phyloP scores from a whole-genome alignment of 495 filamentous ascomycete species.

The Rusavskia elegans region DNA sequence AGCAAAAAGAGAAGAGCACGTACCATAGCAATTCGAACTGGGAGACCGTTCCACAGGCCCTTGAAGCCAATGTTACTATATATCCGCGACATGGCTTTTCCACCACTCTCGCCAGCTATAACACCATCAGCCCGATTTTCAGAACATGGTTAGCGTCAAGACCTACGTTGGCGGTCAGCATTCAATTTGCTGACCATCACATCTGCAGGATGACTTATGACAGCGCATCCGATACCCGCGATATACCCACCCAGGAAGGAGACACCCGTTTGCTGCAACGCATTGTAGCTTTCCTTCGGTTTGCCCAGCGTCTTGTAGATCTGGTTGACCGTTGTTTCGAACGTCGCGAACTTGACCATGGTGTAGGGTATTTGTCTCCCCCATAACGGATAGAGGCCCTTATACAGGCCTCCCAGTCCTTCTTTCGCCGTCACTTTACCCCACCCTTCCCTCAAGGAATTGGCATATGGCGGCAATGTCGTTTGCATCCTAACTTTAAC shows the following conservation, averaged over 20 bases:
- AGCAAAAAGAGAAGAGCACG: constrained; percentile 22
- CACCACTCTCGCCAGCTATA: constrained; percentile 45
- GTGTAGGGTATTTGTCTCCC: constrained; percentile 59
- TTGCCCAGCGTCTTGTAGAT: constrained; percentile 49
- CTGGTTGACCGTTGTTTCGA: constrained; percentile 48
- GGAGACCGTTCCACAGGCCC: constrained; percentile 55
- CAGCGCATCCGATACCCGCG: constrained; percentile 53
- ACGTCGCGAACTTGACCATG: constrained; percentile 64
- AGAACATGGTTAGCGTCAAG: too few species aligned
- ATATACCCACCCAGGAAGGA: constrained; percentile 58
- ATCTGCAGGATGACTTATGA: constrained; percentile 49
- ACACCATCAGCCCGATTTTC: background rate
- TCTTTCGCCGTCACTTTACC: constrained; percentile 42
- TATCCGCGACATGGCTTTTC: constrained; percentile 44
- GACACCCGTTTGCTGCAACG: constrained; percentile 50
- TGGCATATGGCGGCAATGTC: constrained; percentile 48
- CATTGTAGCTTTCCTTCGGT: constrained; percentile 46
- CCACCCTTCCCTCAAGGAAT: constrained; percentile 45
- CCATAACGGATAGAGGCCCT: constrained; percentile 56
- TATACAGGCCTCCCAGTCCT: constrained; percentile 44
- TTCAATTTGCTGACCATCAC: constrained; percentile 63
- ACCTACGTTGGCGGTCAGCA: constrained; percentile 43
- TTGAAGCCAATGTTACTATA: constrained; percentile 58
- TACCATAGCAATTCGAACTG: constrained; percentile 50
- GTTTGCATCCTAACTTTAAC: constrained; percentile 66